These are phyloP conservation scores for Penicillium cataractarum DNA, from an alignment of 495 filamentous ascomycete species.

Conservation along the genomic window DNA sequence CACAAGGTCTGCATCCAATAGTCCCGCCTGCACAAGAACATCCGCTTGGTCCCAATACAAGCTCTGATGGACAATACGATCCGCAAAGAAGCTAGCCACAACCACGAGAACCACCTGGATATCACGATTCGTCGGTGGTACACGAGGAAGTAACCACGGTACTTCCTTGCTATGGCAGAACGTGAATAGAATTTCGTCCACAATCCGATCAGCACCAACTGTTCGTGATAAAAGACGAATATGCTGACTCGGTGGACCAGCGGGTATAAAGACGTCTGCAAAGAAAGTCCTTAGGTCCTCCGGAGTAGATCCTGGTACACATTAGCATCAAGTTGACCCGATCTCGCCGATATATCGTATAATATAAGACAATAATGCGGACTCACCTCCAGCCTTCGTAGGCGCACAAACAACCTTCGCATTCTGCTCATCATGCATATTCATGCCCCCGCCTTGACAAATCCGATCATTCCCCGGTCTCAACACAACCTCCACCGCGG, in stretches of 20 bases:
- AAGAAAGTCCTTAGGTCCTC: conserved; percentile 64
- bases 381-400: conserved; percentile 48
- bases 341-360: background rate
- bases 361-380: background rate
- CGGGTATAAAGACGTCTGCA: conserved; percentile 67
- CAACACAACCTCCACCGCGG: conserved; percentile 16
- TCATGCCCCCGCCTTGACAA: conserved; percentile 13
- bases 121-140: conserved; percentile 67
- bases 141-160: conserved; percentile 77
- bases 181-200: conserved; percentile 58
- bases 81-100: conserved; percentile 73
- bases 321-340: background rate
- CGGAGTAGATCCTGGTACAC: conserved; percentile 23
- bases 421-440: conserved; percentile 11
- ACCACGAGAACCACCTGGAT: conserved; percentile 71
- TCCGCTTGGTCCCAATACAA: conserved; percentile 87
- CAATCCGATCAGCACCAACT: conserved; percentile 58
- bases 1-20: conserved; percentile 64
- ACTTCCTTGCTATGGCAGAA: conserved; percentile 74
- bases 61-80: conserved; percentile 74
- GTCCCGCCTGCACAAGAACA: conserved; percentile 73
- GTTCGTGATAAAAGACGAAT: conserved; percentile 75
- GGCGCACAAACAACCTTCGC: conserved; percentile 34
- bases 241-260: conserved; percentile 63
- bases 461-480: conserved; percentile 11